These are phyloP conservation scores for Penicillium sp. DNA, from an alignment of 2,329 filamentous ascomycete genomes.

Conservation along the genomic window DNA sequence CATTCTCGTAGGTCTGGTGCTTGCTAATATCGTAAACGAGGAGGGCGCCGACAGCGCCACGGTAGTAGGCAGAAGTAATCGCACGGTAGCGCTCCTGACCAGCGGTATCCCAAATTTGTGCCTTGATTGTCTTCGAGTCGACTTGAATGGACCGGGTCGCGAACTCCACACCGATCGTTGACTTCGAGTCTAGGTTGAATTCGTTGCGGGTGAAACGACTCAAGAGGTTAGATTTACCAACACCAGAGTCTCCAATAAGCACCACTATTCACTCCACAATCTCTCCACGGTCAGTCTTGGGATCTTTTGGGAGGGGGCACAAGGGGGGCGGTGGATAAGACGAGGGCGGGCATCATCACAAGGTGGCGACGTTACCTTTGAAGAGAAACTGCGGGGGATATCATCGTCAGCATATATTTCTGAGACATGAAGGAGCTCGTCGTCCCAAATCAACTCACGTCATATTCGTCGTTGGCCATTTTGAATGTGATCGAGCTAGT, in stretches of 20 bases:
- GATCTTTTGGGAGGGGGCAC: not conserved
- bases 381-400: constrained; percentile 77
- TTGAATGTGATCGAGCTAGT: constrained; percentile 26
- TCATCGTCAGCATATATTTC: constrained; percentile 33
- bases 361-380: constrained; percentile 69
- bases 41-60: constrained; percentile 92
- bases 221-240: constrained; percentile 99
- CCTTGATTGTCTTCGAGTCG: constrained; percentile 99
- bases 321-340: constrained; percentile 17
- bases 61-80: constrained; percentile 98
- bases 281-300: constrained; percentile 19
- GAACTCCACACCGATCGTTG: constrained; percentile 98
- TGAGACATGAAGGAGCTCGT: constrained; percentile 3
- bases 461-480: constrained; percentile 99
- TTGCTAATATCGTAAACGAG: constrained; percentile 99
- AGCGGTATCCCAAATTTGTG: constrained; percentile 99
- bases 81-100: constrained; percentile 98
- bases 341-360: constrained; percentile 22
- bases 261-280: constrained; percentile 64
- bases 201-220: constrained; percentile 99
- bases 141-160: constrained; percentile 98
- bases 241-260: constrained; percentile 97
- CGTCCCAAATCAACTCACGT: constrained; percentile 65
- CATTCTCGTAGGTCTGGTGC: constrained; percentile 98
- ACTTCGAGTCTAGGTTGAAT: constrained; percentile 99